Evolutionary conservation across 2,329 filamentous ascomycete genomes (phyloP).

Genomic region (Celoporthe dispersa): DNA sequence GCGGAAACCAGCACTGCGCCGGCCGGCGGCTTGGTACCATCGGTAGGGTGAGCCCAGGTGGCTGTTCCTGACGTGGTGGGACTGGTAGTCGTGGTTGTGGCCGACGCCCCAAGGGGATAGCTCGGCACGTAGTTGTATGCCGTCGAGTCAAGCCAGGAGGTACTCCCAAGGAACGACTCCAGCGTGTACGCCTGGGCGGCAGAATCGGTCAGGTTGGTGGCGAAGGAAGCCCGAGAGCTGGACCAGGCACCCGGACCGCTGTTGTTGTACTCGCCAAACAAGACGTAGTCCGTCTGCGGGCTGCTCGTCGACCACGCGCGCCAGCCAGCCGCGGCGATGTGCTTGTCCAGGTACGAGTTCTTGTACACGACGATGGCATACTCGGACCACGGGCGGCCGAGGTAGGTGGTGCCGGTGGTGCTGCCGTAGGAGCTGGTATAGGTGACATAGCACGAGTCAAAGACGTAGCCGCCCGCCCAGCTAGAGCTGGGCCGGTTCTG

Average conservation of each 20-base stretch:
- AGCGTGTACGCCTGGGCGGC: conserved; percentile 43
- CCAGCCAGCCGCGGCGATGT: conserved; percentile 41
- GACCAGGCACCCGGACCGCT: conserved; percentile 40
- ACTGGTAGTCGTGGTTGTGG: conserved; percentile 33
- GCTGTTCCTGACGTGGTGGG: conserved; percentile 36
- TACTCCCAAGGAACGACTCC: conserved; percentile 44
- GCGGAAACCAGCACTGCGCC: conserved; percentile 48
- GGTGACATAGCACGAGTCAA: conserved; percentile 37
- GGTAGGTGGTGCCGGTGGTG: conserved; percentile 32
- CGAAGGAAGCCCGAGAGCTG: conserved; percentile 40
- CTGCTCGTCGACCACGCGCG: conserved; percentile 38
- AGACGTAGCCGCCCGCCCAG: conserved; percentile 40
- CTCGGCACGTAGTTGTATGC: conserved; percentile 45
- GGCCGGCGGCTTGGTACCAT: conserved; percentile 45
- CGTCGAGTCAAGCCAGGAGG: conserved; percentile 46
- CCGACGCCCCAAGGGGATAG: conserved; percentile 34
- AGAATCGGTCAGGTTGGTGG: conserved; percentile 40
- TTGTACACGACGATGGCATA: conserved; percentile 41
- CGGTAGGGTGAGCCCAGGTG: conserved; percentile 44
- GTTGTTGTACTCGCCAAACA: conserved; percentile 41
- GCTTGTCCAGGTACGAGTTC: conserved; percentile 41
- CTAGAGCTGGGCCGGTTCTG: conserved; percentile 38
- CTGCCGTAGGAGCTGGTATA: conserved; percentile 31
- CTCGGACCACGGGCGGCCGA: conserved; percentile 35
- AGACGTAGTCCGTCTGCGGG: conserved; percentile 41